Evolutionary conservation across 495 filamentous ascomycete species (phyloP).

Genomic region (Tuber calosporum): DNA sequence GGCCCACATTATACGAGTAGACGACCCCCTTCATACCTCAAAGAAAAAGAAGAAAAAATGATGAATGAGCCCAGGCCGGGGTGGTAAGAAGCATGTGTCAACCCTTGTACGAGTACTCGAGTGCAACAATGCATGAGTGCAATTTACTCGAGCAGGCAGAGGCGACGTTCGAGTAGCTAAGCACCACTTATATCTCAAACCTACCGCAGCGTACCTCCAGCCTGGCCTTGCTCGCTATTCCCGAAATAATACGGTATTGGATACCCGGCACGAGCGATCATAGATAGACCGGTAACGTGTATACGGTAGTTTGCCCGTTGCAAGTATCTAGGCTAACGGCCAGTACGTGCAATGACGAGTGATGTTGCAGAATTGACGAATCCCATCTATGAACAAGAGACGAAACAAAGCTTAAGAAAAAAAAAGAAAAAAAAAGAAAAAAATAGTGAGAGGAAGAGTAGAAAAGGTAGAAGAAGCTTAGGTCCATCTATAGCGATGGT

Average conservation of each 20-base stretch:
- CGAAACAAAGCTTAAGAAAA: not conserved
- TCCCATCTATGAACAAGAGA: not conserved
- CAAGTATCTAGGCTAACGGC: not conserved
- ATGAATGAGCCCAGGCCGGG: not conserved
- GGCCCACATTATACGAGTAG: too few relatives aligned
- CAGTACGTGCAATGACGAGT: not conserved
- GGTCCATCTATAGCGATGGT: slow-evolving; percentile 16
- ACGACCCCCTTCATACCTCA: too few relatives aligned
- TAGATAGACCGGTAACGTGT: not conserved
- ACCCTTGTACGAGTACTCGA: too few relatives aligned
- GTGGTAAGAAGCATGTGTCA: not conserved
- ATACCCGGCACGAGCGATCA: not conserved
- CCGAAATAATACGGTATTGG: not conserved
- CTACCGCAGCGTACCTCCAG: not conserved
- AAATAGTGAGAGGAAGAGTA: too few relatives aligned
- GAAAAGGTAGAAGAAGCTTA: slow-evolving; percentile 12
- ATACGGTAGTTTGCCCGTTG: not conserved
- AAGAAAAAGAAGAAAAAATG: too few relatives aligned
- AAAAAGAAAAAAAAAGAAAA: not conserved
- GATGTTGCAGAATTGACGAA: not conserved
- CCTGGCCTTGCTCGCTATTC: not conserved
- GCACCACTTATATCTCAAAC: not conserved
- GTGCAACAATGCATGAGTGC: too few relatives aligned
- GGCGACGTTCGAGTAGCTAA: not conserved
- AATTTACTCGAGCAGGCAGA: too few relatives aligned